Evolutionary conservation across 2,329 filamentous ascomycete genomes (phyloP), one percentile per base, ranked within the genome.

Genomic region (Immersiporthe knoxdaviesiana): DNA sequence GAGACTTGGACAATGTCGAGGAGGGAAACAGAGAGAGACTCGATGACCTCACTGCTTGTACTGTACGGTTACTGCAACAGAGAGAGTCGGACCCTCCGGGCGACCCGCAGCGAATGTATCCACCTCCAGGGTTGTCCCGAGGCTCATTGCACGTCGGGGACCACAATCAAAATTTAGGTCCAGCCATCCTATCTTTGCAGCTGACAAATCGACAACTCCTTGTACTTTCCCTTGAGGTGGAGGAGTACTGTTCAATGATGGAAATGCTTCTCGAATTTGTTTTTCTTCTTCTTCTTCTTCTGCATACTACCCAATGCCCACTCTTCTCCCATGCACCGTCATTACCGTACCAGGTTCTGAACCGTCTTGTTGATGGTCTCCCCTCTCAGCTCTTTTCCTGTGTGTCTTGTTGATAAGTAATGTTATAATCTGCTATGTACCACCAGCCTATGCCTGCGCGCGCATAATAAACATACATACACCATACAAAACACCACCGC

Each of bases 211-310:
- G 10, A n/a, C 18, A 3, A 37, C 32, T 37, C n/a, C n/a, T n/a
- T n/a, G n/a, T n/a, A 11, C 18, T 37, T 21, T 37, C 56, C 18
- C 27, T n/a, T 11, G 44, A 47, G 44, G 21, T 47, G 52, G 24
- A 14, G 52, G 24, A 14, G 24, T 54, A 16, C 50, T 54, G 4
- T 56, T 18, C 30, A 24, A 12, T 12, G 30, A 35, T 59, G 56
- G 18, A 21, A 12, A 59, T 59, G 56, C 56, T 37, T 32, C 56
- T 59, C 56, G 56, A 59, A 59, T 59, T 47, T n/a, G n/a, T 59
- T 32, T n/a, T 59, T 59, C 16, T 32, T 37, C 32, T 37, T 47
- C 30, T 59, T 32, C 21, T 59, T 59, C 16, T 32, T 37, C 32
- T 37, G 32, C n/a, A 59, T 59, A 21, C 32, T 59, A 37, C 16